phyloP scores from a whole-genome alignment of 176 grass and related monocot genomes.

The Elaeis guineensis region DNA sequence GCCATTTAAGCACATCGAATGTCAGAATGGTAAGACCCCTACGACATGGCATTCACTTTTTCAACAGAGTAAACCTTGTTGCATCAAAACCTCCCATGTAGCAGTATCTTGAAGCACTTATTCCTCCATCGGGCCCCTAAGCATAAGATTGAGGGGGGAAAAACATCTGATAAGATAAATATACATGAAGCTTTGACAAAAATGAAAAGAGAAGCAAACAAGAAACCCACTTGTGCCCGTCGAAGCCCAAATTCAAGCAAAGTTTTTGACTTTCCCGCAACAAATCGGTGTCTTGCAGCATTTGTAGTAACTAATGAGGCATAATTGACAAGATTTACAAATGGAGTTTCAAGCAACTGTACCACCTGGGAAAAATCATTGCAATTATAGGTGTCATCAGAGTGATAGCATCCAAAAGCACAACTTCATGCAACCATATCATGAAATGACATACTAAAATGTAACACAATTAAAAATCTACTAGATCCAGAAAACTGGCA shows the following conservation, averaged over 20 bases:
- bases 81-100: constrained; percentile 97
- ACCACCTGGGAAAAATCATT: constrained; percentile 46
- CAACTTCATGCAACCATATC: no score
- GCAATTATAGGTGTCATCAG: no score
- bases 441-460: no score
- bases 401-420: no score
- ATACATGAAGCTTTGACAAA: background rate
- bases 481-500: background rate
- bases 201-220: constrained; percentile 1
- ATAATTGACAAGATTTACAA: constrained; percentile 96
- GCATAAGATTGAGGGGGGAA: constrained; percentile 11
- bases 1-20: no score
- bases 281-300: constrained; percentile 81
- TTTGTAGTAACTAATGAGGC: constrained; percentile 95
- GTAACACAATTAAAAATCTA: no score
- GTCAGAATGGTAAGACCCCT: background rate
- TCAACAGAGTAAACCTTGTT: constrained; percentile 56
- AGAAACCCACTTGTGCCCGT: constrained; percentile 77
- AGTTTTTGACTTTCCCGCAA: constrained; percentile 87
- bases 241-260: constrained; percentile 95
- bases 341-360: constrained; percentile 96
- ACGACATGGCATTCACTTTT: background rate
- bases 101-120: constrained; percentile 98
- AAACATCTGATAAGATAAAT: constrained; percentile 11
- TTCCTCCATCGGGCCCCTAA: constrained; percentile 96